Base-by-base conservation (phyloP, 768 basidiomycete genomes). In the Leccinellum luteum region DNA sequence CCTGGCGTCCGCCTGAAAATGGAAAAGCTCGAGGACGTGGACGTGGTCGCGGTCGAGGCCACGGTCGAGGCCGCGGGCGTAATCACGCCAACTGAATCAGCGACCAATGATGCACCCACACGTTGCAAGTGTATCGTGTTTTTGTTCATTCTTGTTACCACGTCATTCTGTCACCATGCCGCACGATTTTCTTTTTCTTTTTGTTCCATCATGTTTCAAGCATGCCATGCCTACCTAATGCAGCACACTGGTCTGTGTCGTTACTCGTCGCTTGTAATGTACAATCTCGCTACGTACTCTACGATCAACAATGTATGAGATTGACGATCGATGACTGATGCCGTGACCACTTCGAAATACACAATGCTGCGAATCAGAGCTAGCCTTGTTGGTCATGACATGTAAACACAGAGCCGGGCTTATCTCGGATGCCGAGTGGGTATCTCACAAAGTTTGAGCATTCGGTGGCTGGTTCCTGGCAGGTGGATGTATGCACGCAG, bases 11-110 rank as follows among this genome's bases (percentile, higher is more conserved):
- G 31, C 52, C 55, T 38, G 56, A 60, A 51, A 55, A 59, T 59
- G 62, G 70, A 48, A 70, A 68, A 45, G 70, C 74, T 48, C 67
- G 65, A 31, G 75, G 79, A 12, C 70, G 76, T 28, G 75, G 79
- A 12, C 70, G 76, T 28, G 77, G 77, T 7, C 68, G 76, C 9
- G 77, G 76, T 6, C 67, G 72, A 49, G 76, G 73, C 34, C 68
- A 69, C 14, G 73, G 76, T 44, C 74, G 76, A 25, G 76, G 73
- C 8, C 67, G 72, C 38, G 74, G 73, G 50, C 73, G 73, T 49
- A 74, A 76, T 21, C 71, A 69, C 31, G 71, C 72, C 27, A 63
- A 67, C 45, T 71, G 70, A 44, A 56, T 47, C 57, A 27, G 51
- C 43, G 51, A 31, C 52, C 25, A 27, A 34, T 48, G 52, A 61